phyloP scores from a whole-genome alignment of 306 rosid genomes.

The Cucumis hystrix region DNA sequence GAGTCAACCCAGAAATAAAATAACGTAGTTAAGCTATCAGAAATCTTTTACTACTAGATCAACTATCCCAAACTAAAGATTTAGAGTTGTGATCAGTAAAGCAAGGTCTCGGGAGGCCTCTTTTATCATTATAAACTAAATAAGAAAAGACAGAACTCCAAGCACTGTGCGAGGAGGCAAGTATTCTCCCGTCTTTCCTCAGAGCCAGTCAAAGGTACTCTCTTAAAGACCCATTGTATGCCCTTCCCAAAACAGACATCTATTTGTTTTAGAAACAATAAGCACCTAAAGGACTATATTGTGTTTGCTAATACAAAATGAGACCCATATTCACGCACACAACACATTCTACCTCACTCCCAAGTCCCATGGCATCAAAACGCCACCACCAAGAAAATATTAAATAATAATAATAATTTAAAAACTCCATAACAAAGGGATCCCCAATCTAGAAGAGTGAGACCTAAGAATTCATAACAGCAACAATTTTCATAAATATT shows the following conservation, averaged over 20 bases:
- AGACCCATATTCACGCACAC: neutral
- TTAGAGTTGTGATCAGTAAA: neutral
- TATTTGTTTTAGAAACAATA: neutral
- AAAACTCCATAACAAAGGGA: too few species aligned
- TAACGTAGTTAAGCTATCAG: neutral
- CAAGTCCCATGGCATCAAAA: neutral
- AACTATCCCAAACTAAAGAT: neutral
- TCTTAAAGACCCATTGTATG: neutral
- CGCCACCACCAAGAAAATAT: too few species aligned
- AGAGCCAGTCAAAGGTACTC: neutral
- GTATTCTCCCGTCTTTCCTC: neutral
- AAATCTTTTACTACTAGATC: neutral
- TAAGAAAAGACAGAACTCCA: neutral
- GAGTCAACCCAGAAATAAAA: slow-evolving; percentile 12
- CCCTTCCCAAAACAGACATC: neutral
- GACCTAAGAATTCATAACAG: neutral
- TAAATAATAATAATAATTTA: too few species aligned
- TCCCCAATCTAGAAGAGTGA: too few species aligned
- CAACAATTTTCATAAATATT: neutral
- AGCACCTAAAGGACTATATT: neutral
- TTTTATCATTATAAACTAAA: neutral
- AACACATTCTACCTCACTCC: neutral
- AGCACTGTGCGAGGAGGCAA: neutral
- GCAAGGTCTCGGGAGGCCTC: neutral
- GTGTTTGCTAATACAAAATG: neutral